A percentile compares a stretch with the other conserved stretches of the same genome.
phyloP scores from a whole-genome alignment of 2,329 filamentous ascomycete genomes.

The Amphichorda felina region DNA sequence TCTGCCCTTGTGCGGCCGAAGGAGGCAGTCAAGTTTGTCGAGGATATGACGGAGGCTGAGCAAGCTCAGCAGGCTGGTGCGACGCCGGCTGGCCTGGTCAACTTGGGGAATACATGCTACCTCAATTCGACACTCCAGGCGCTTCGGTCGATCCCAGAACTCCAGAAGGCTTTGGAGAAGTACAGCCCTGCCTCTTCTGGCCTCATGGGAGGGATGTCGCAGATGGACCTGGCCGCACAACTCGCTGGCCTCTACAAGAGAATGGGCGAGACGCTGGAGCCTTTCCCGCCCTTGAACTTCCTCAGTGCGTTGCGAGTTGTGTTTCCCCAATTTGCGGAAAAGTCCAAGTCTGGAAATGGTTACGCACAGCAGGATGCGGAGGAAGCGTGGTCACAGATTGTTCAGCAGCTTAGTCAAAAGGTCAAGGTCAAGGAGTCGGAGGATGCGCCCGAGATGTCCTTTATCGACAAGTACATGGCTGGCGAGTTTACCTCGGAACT shows the following conservation, averaged over 20 bases:
- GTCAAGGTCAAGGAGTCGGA: constrained; percentile 50
- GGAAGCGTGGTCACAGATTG: constrained; percentile 94
- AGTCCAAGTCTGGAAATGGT: constrained; percentile 66
- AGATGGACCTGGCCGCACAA: constrained; percentile 62
- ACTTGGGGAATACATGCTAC: constrained; percentile 96
- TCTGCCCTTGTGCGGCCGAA: constrained; percentile 58
- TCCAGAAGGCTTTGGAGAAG: constrained; percentile 64
- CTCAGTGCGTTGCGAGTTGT: constrained; percentile 64
- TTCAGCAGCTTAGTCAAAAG: constrained; percentile 71
- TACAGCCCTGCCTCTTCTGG: constrained; percentile 27
- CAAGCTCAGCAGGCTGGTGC: constrained; percentile 72
- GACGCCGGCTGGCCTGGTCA: constrained; percentile 77
- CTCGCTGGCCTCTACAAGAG: constrained; percentile 76
- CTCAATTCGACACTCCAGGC: constrained; percentile 96
- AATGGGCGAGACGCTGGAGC: constrained; percentile 80
- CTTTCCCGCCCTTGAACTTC: constrained; percentile 76
- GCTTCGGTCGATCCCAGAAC: constrained; percentile 76
- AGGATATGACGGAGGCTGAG: constrained; percentile 97
- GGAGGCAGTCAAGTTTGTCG: constrained; percentile 75
- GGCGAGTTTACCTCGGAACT: constrained; percentile 70
- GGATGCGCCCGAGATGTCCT: constrained; percentile 46
- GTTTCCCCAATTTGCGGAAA: constrained; percentile 91
- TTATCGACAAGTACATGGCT: constrained; percentile 83
- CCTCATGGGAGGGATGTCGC: constrained; percentile 32
- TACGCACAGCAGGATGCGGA: constrained; percentile 98